Conservation (phyloP, 768 basidiomycete genomes). For the Hygrocybe coccinea region DNA sequence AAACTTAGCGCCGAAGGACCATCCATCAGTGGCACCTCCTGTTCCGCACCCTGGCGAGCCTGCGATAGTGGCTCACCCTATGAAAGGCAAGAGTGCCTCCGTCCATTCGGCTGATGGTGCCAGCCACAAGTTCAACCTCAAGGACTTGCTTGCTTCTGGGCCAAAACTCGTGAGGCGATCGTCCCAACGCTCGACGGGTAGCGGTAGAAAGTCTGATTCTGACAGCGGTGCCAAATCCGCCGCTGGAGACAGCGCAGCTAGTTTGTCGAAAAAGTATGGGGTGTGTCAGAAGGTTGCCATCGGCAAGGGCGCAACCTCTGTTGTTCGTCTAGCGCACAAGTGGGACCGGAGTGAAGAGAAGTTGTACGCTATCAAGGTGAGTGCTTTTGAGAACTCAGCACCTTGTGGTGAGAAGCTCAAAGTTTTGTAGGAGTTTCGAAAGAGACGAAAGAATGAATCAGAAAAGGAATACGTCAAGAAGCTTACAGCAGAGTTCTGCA, state of each 20-base stretch:
- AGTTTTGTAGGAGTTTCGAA: constrained; percentile 84
- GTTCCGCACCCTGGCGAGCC: constrained; percentile 20
- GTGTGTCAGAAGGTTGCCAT: constrained; percentile 96
- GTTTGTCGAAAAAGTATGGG: constrained; percentile 84
- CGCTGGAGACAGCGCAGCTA: constrained; percentile 42
- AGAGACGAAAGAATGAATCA: constrained; percentile 94
- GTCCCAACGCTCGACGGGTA: constrained; percentile 65
- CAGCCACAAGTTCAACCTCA: constrained; percentile 76
- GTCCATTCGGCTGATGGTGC: constrained; percentile 53
- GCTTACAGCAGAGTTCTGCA: constrained; percentile 98
- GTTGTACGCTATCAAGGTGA: constrained; percentile 94
- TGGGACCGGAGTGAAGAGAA: constrained; percentile 97
- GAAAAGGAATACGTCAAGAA: constrained; percentile 99
- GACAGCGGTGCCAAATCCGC: constrained; percentile 42
- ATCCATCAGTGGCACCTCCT: constrained; percentile 7
- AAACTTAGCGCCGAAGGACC: neutral
- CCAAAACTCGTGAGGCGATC: constrained; percentile 69
- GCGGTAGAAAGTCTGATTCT: constrained; percentile 65
- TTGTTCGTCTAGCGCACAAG: constrained; percentile 94
- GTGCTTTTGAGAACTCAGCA: constrained; percentile 21
- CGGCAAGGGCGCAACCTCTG: constrained; percentile 97
- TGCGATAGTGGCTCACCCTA: constrained; percentile 23
- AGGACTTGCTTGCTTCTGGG: constrained; percentile 65
- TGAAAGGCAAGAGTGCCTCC: constrained; percentile 36
- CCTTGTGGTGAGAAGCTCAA: constrained; percentile 3